These are phyloP conservation scores for Phlyctochytrium planicorne DNA, from an alignment of 192 early-diverging fungal genomes.

Conservation along the genomic window DNA sequence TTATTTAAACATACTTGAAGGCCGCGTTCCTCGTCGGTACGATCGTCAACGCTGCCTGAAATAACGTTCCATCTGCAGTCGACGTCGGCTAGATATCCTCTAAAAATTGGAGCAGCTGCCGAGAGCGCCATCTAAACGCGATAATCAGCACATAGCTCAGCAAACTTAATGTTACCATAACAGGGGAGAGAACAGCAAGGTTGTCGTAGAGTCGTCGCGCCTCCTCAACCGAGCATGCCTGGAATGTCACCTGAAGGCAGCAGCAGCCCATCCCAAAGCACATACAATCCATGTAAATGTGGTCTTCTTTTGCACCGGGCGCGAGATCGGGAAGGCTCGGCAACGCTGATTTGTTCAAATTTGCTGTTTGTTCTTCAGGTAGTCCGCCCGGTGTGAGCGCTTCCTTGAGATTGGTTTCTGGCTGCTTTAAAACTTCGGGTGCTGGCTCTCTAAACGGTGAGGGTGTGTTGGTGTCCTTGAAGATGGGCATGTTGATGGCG, in stretches of 20 bases:
- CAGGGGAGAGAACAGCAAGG: conserved; percentile 83
- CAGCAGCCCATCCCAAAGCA: conserved; percentile 98
- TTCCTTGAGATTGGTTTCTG: conserved; percentile 9
- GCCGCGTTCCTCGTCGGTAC: conserved; percentile 89
- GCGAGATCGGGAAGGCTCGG: conserved; percentile 34
- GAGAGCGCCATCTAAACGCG: conserved; percentile 84
- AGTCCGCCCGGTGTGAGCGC: conserved; percentile 33
- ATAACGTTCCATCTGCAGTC: conserved; percentile 99
- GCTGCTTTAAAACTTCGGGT: conserved; percentile 62
- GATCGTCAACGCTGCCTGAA: conserved; percentile 87
- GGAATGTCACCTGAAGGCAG: conserved; percentile 97
- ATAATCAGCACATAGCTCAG: conserved; percentile 5
- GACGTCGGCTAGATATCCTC: conserved; percentile 92
- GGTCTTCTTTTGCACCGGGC: conserved; percentile 77
- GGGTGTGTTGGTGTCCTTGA: conserved; percentile 87
- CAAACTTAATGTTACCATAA: no score
- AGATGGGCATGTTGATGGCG: conserved; percentile 93
- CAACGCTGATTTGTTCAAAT: conserved; percentile 56
- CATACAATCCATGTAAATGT: conserved; percentile 99
- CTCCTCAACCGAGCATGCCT: conserved; percentile 90
- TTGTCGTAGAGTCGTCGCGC: conserved; percentile 94
- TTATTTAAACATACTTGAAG: conserved; percentile 49
- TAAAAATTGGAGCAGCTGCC: conserved; percentile 88
- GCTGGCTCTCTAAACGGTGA: conserved; percentile 76
- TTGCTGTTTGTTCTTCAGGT: conserved; percentile 28